Evolutionary conservation across 2,329 filamentous ascomycete species (phyloP).

Genomic region (Aspergillus ruber): DNA sequence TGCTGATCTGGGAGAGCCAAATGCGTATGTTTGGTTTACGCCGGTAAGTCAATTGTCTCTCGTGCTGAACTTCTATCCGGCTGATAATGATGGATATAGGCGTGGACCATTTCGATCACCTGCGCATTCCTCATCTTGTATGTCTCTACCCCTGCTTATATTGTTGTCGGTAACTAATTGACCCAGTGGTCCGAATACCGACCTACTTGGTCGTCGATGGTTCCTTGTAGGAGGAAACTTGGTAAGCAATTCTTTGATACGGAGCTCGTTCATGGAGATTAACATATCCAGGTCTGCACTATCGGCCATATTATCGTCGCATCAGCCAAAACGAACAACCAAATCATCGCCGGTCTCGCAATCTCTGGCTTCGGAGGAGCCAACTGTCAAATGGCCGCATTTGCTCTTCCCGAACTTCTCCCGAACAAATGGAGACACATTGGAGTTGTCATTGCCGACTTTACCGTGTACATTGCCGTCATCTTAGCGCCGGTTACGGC

Average conservation of each 20-base stretch:
- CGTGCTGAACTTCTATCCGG: too few species aligned
- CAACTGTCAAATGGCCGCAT: conserved; percentile 29
- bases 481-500: conserved; percentile 43
- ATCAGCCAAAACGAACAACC: conserved; percentile 27
- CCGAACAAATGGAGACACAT: conserved; percentile 47
- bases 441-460: conserved; percentile 39
- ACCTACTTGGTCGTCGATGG: conserved; percentile 44
- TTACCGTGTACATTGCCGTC: conserved; percentile 40
- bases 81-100: conserved; percentile 6
- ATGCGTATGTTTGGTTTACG: conserved; percentile 25
- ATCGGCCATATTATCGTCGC: conserved; percentile 37
- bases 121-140: conserved; percentile 37
- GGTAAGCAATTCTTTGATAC: conserved; percentile 17
- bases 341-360: conserved; percentile 30
- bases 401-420: conserved; percentile 43
- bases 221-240: conserved; percentile 41
- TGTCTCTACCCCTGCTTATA: conserved; percentile 1
- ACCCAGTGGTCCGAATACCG: conserved; percentile 37
- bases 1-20: conserved; percentile 22
- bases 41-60: conserved; percentile 8
- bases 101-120: conserved; percentile 35
- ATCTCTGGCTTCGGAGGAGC: conserved; percentile 37
- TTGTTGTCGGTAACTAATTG: background rate
- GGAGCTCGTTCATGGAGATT: background rate
- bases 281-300: conserved; percentile 20